These are phyloP conservation scores for Sugiyamaella castrensis DNA, from an alignment of 1,139 yeast species.

Conservation along the genomic window DNA sequence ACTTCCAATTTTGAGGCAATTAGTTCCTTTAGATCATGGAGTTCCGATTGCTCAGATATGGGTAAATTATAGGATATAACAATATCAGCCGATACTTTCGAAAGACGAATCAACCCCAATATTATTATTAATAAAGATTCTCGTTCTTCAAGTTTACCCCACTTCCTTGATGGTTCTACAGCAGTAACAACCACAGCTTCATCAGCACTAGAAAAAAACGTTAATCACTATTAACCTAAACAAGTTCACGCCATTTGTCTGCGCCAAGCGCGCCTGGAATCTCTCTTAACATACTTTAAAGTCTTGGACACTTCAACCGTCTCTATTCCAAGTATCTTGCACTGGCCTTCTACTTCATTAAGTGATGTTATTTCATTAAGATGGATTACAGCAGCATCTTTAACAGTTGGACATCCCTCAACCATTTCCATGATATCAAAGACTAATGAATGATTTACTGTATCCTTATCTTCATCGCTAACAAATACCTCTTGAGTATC, in stretches of 20 bases:
- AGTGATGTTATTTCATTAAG: constrained; percentile 43
- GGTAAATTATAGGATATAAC: constrained; percentile 61
- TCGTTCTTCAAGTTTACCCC: constrained; percentile 44
- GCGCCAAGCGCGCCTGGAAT: no score
- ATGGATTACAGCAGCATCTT: constrained; percentile 42
- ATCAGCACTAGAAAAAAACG: neutral
- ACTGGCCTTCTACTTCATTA: constrained; percentile 34
- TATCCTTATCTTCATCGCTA: constrained; percentile 31
- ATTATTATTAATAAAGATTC: constrained; percentile 35
- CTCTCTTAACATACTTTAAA: neutral
- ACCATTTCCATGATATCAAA: constrained; percentile 68
- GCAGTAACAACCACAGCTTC: constrained; percentile 30
- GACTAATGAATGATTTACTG: constrained; percentile 56
- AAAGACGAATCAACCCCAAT: constrained; percentile 53
- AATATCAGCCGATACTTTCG: constrained; percentile 56
- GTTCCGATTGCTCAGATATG: neutral
- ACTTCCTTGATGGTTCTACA: constrained; percentile 44
- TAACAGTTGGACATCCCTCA: constrained; percentile 38
- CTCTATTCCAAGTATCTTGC: constrained; percentile 3
- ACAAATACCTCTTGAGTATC: constrained; percentile 87
- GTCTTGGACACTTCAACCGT: neutral
- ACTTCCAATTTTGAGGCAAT: no score
- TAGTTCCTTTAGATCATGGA: constrained; percentile 4
- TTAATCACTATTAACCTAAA: constrained; percentile 1
- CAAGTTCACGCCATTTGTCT: no score